Evolutionary conservation across 83 land plant species (phyloP).

Genomic region (Picea abies): DNA sequence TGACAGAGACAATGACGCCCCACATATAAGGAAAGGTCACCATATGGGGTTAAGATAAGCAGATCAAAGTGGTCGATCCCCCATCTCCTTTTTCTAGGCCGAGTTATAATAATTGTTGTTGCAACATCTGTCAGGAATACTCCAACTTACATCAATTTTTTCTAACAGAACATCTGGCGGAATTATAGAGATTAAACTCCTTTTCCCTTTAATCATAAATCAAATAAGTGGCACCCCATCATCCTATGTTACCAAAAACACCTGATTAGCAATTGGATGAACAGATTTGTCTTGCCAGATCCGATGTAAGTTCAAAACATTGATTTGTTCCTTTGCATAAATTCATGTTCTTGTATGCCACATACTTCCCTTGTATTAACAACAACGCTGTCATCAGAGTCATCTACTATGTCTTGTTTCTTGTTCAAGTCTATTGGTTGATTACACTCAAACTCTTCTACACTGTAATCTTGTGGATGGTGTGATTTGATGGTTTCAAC

Average conservation of each 20-base stretch:
- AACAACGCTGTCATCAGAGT: no score
- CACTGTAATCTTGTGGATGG: no score
- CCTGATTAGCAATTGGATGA: slow-evolving; percentile 30
- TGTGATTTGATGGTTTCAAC: no score
- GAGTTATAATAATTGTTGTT: slow-evolving; percentile 15
- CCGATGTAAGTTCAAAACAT: no score
- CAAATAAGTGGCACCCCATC: slow-evolving; percentile 80
- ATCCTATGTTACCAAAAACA: slow-evolving; percentile 84
- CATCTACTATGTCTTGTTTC: no score
- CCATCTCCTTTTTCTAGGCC: slow-evolving; percentile 24
- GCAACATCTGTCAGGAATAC: slow-evolving; percentile 73
- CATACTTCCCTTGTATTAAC: no score
- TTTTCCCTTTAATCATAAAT: slow-evolving; percentile 70
- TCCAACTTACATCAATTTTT: slow-evolving; percentile 76
- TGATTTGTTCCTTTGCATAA: no score
- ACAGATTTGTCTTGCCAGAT: no score
- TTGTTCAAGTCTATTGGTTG: no score
- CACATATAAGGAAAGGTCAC: slow-evolving; percentile 43
- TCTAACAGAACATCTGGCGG: slow-evolving; percentile 53
- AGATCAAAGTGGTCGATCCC: slow-evolving; percentile 44
- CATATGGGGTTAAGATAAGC: slow-evolving; percentile 65
- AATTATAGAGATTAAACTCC: slow-evolving; percentile 59
- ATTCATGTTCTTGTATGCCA: no score
- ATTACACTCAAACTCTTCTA: no score
- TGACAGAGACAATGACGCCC: slow-evolving; percentile 73